Conservation (phyloP, 129 eudicot species). For the Gnaphalium uliginosum region DNA sequence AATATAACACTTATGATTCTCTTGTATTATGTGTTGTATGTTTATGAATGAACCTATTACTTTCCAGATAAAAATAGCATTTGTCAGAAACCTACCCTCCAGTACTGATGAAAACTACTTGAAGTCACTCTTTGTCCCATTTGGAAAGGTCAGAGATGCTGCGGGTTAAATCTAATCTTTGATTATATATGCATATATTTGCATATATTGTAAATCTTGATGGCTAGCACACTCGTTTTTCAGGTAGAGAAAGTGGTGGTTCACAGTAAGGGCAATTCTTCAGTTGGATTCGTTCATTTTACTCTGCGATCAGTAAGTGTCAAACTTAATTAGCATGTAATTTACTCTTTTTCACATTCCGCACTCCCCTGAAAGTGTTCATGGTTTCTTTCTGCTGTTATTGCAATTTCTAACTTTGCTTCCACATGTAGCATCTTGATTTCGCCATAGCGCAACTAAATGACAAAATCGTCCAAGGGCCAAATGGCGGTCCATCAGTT, state of each 20-base stretch:
- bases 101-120: constrained; percentile 67
- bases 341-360: neutral
- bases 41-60: neutral
- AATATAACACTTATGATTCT: constrained; percentile 6
- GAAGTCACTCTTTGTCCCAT: constrained; percentile 56
- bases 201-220: constrained; percentile 4
- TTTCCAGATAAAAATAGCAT: constrained; percentile 75
- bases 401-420: constrained; percentile 16
- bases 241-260: constrained; percentile 78
- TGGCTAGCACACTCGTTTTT: constrained; percentile 34
- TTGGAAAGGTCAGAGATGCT: constrained; percentile 57
- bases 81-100: constrained; percentile 65
- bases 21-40: constrained; percentile 1
- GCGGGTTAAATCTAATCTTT: neutral
- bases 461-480: constrained; percentile 64
- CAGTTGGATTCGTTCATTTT: constrained; percentile 80
- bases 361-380: neutral
- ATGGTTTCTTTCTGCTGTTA: neutral
- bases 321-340: neutral
- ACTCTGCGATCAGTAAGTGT: constrained; percentile 62
- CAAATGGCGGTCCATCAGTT: constrained; percentile 51
- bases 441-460: constrained; percentile 58
- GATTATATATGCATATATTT: too few species aligned
- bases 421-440: constrained; percentile 63
- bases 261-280: constrained; percentile 50